Base-by-base conservation (phyloP, 1,284 basidiomycete species). In the Moesziomyces antarcticus region DNA sequence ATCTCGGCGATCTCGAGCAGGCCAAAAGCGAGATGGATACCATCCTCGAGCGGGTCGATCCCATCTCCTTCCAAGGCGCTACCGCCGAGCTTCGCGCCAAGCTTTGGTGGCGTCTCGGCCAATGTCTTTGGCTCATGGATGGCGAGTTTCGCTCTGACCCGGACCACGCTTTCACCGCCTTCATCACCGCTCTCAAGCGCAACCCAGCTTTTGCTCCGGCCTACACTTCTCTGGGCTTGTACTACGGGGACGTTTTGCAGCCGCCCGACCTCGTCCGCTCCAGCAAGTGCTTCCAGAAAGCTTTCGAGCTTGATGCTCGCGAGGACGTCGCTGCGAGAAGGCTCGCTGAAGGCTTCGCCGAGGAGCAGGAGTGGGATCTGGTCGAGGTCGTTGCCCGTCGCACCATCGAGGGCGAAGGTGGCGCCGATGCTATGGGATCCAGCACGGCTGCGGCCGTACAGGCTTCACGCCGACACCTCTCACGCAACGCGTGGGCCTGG, bases 261-360 rank as follows among this genome's bases (percentile, higher is more conserved):
- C 93, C 93, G 1, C 89, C 90, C 0, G 95, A 99, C 84, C 89
- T 89, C 10, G 89, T 89, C 11, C 90, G 96, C 44, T 92, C 96
- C 1, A 91, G 92, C 18, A 96, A 96, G 83, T 99, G 97, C 83
- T 98, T 97, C 86, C 95, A 99, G 80, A 98, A 97, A 80, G 97
- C 97, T 0, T 98, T 99, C 77, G 97, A 99, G 85, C 89, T 99
- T 2, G 95, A 98, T 84, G 89, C 94, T 1, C 88, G 91, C 14
- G 93, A 99, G 85, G 90, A 89, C 13, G 90, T 92, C 16, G 94
- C 97, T 1, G 97, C 95, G 0, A 87, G 88, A 50, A 87, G 90
- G 63, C 88, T 99, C 5, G 94, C 94, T 0, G 89, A 91, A 73
- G 92, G 92, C 0, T 98, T 97, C 84, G 94, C 96, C 0, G 90